Evolutionary conservation across 169 alveolate genomes (phyloP).

Genomic region (Blepharisma undulans): DNA sequence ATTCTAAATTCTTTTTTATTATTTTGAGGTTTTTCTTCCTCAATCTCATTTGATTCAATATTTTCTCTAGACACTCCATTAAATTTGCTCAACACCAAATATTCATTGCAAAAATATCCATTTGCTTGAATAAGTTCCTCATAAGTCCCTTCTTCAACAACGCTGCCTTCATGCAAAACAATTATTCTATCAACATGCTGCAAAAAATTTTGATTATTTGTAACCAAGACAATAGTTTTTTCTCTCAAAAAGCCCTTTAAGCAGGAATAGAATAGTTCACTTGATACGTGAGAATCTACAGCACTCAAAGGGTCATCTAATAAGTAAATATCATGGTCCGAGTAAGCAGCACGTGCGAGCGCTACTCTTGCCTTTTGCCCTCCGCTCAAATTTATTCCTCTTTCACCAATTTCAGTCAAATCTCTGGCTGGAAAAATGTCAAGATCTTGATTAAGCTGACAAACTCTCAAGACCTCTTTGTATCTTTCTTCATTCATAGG

Average conservation of each 20-base stretch:
- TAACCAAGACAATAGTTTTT: slow-evolving; percentile 20
- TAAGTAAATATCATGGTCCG: slow-evolving; percentile 78
- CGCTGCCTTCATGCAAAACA: not conserved
- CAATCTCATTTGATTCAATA: not conserved
- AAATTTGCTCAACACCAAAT: not conserved
- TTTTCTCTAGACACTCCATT: not conserved
- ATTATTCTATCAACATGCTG: not conserved
- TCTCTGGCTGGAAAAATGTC: slow-evolving; percentile 84
- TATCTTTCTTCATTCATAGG: slow-evolving; percentile 67
- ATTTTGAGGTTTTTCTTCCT: not conserved
- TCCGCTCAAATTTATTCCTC: slow-evolving; percentile 88
- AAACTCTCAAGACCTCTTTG: slow-evolving; percentile 55
- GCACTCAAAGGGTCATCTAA: slow-evolving; percentile 88
- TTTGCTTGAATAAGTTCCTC: not conserved
- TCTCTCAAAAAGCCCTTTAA: not conserved
- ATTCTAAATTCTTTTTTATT: not conserved
- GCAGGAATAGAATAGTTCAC: not conserved
- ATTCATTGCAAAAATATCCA: not conserved
- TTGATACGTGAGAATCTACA: slow-evolving; percentile 78
- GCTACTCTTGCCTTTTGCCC: slow-evolving; percentile 88
- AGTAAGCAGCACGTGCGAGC: slow-evolving; percentile 87
- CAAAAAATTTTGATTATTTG: not conserved
- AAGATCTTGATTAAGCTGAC: slow-evolving; percentile 76
- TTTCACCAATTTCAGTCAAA: slow-evolving; percentile 88
- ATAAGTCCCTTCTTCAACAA: slow-evolving; percentile 6